A percentile compares a stretch with the other conserved stretches of the same genome.
Conservation (phyloP, 441 rosid species). For the Codiaeum variegatum region DNA sequence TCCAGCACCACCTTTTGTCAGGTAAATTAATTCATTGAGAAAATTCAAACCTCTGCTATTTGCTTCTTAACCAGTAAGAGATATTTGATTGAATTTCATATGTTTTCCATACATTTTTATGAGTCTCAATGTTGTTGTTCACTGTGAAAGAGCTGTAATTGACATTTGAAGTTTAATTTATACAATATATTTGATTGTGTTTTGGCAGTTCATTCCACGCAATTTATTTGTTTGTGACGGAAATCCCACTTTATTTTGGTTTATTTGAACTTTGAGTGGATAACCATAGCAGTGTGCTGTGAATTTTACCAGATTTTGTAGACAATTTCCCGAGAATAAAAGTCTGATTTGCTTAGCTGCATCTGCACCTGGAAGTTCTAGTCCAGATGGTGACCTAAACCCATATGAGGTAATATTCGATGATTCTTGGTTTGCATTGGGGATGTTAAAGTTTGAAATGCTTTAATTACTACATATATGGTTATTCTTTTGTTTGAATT, state of each 20-base stretch:
- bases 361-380: constrained; percentile 68
- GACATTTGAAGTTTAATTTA: neutral
- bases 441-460: neutral
- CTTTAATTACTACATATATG: neutral
- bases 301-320: constrained; percentile 38
- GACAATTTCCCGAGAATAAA: constrained; percentile 33
- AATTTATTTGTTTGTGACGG: neutral
- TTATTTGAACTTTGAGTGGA: neutral
- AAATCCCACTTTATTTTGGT: neutral
- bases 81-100: neutral
- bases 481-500: constrained; percentile 5
- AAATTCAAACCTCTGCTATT: too few species aligned
- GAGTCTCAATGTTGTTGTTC: neutral
- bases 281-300: constrained; percentile 13
- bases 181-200: neutral
- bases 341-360: constrained; percentile 52
- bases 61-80: too few species aligned
- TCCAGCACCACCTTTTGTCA: too few species aligned
- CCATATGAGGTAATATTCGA: constrained; percentile 67
- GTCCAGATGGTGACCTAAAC: constrained; percentile 55
- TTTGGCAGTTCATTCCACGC: neutral
- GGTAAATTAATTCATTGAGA: too few species aligned
- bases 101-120: neutral
- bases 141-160: neutral
- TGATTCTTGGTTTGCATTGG: constrained; percentile 6